Percentiles rank a stretch among this genome's conserved stretches.
phyloP scores from a whole-genome alignment of 805 yeast species.

The Candida sphagnicola region DNA sequence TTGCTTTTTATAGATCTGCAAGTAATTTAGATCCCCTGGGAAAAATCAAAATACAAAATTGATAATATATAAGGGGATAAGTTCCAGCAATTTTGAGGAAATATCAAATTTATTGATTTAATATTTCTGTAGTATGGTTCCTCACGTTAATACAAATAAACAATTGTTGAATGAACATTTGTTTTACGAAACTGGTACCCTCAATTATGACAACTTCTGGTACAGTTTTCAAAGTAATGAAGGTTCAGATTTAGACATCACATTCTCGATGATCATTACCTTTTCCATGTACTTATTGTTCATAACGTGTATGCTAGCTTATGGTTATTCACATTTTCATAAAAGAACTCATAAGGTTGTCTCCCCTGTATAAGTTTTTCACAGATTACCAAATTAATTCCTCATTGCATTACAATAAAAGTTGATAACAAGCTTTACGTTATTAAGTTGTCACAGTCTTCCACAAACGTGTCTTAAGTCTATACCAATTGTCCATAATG shows the following conservation, averaged over 20 bases:
- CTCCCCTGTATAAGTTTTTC: background rate
- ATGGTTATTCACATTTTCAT: background rate
- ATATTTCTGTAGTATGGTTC: background rate
- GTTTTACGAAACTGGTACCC: background rate
- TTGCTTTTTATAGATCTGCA: background rate
- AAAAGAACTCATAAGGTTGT: background rate
- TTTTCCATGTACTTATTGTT: too few species aligned
- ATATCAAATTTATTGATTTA: background rate
- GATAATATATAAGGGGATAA: too few species aligned
- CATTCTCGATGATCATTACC: background rate
- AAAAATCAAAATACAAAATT: too few species aligned
- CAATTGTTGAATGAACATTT: constrained; percentile 1
- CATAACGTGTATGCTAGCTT: background rate
- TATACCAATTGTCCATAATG: too few species aligned
- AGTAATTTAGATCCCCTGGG: background rate
- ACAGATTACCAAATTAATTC: too few species aligned
- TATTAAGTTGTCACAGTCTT: too few species aligned
- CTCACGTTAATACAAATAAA: background rate
- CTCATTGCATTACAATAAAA: too few species aligned
- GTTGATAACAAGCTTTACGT: too few species aligned
- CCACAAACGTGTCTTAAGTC: too few species aligned
- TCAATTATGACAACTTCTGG: background rate
- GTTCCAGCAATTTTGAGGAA: too few species aligned
- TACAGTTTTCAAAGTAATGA: background rate
- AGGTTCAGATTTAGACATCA: background rate